Base-by-base conservation (phyloP, 176 grass and related monocot genomes). In the Ananas comosus region DNA sequence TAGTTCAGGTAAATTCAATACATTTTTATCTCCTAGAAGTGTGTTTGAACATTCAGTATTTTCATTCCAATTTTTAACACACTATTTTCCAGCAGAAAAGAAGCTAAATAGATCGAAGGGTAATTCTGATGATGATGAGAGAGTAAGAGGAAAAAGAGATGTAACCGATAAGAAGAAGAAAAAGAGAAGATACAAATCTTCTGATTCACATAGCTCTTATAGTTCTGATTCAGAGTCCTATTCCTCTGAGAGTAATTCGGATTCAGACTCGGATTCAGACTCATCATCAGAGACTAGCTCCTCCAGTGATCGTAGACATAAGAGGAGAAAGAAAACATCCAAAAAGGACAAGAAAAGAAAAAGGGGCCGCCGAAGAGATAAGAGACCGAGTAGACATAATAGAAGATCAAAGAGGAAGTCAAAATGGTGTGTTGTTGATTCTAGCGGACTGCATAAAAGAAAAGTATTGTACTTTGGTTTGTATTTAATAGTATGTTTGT, bases 161-260 rank as follows among this genome's bases (percentile, higher is more conserved):
- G 12, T 69, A 9, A 77, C 29, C 12, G 28, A 78, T 68, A 88
- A 71, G 72, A 81, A 67, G 66, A 80, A 63, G 71, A 88, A 82
- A 79, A 91, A 85, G 80, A 88, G 85, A 78, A 88, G 73, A 18
- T 78, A 88, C 50, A 83, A 81, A 68, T 91, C 85, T 51, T 88
- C 89, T 49, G 89, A 88, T 75, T 91, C 89, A 56, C 85, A 72
- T 75, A 91, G 82, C 64, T 91, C 89, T 66, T 79, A 91, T 65
- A 79, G 73, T 85, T 91, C 88, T 71, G 85, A 75, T 72, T 88
- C 82, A 11, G 48, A 51, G 52, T 91, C 85, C 14, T 82, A 87
- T 79, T 85, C 89, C 10, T 91, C 81, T 75, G 79, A 88, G 63
- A 83, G 82, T 80, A 69, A 48, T 49, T 88, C 80, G n/a, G 82